These are phyloP conservation scores for Triangularia setosa DNA, from an alignment of 2,329 filamentous ascomycete species.

Conservation along the genomic window DNA sequence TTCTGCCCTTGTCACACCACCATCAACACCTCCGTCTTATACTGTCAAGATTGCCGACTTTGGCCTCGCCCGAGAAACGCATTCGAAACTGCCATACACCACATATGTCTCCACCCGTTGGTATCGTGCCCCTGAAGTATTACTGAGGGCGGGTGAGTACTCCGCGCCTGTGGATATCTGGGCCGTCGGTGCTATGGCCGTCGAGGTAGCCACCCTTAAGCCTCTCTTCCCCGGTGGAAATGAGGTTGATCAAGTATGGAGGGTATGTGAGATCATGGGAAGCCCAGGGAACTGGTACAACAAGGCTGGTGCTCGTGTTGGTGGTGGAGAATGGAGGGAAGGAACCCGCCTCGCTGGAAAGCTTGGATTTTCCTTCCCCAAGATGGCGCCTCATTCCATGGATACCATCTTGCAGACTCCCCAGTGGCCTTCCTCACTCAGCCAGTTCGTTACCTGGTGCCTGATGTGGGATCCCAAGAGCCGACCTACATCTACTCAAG, in stretches of 20 bases:
- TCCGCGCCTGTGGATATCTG: slow-evolving; percentile 97
- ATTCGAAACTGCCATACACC: slow-evolving; percentile 93
- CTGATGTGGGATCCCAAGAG: slow-evolving; percentile 97
- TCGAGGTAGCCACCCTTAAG: slow-evolving; percentile 94
- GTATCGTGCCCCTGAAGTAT: slow-evolving; percentile 95
- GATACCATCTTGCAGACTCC: slow-evolving; percentile 87
- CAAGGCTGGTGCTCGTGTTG: slow-evolving; percentile 80
- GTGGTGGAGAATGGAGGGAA: slow-evolving; percentile 96
- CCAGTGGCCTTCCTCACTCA: slow-evolving; percentile 85
- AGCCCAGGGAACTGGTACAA: slow-evolving; percentile 98
- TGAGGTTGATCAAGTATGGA: slow-evolving; percentile 98
- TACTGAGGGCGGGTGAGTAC: slow-evolving; percentile 91
- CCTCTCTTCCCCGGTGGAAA: slow-evolving; percentile 96
- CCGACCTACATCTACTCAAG: slow-evolving; percentile 86
- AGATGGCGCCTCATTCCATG: slow-evolving; percentile 97
- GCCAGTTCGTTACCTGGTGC: slow-evolving; percentile 96
- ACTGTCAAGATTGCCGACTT: slow-evolving; percentile 99
- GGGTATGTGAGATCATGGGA: slow-evolving; percentile 98
- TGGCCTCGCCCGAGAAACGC: slow-evolving; percentile 92
- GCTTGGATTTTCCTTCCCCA: slow-evolving; percentile 96
- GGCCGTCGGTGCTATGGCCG: slow-evolving; percentile 97
- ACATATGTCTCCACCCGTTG: slow-evolving; percentile 97
- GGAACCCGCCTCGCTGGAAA: slow-evolving; percentile 90
- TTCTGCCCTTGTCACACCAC: slow-evolving; percentile 87
- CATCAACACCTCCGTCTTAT: slow-evolving; percentile 88